A percentile compares a stretch with the other conserved stretches of the same genome.
Evolutionary conservation across 2,329 filamentous ascomycete species (phyloP).

Genomic region (Ceratocystis destructans): DNA sequence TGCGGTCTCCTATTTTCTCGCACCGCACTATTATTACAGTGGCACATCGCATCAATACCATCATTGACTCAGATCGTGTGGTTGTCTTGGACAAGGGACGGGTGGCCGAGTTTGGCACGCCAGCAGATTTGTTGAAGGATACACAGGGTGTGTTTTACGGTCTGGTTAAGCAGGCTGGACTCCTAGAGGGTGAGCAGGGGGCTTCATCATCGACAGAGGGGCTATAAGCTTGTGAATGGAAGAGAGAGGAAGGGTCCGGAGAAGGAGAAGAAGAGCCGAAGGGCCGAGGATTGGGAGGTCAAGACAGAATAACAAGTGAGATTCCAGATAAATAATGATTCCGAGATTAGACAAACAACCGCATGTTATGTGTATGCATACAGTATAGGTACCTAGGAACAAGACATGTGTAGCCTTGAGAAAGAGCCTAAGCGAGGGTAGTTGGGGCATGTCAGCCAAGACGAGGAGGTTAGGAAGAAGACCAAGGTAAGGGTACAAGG

Average conservation of each 20-base stretch:
- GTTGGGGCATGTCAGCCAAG: too few relatives aligned
- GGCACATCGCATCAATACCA: constrained; percentile 95
- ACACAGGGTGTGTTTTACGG: constrained; percentile 73
- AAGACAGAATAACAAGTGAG: neutral
- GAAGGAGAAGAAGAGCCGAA: neutral
- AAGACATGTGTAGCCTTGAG: neutral
- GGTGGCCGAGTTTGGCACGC: constrained; percentile 87
- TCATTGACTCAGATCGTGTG: constrained; percentile 76
- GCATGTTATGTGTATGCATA: too few relatives aligned
- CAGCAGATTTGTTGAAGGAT: constrained; percentile 58
- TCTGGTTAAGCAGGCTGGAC: constrained; percentile 77
- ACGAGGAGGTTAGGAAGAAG: too few relatives aligned
- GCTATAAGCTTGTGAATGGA: neutral
- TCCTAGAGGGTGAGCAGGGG: constrained; percentile 34
- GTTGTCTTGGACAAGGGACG: constrained; percentile 83
- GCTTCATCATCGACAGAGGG: neutral
- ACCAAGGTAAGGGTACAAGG: too few relatives aligned
- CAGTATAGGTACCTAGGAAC: neutral
- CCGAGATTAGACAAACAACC: neutral
- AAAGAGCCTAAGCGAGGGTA: too few relatives aligned
- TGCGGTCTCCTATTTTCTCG: constrained; percentile 56
- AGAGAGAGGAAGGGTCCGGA: neutral
- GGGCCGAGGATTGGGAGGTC: neutral
- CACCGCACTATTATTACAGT: constrained; percentile 97
- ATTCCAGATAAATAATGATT: neutral